These are phyloP conservation scores for Fusarium sp. DNA, from an alignment of 2,329 filamentous ascomycete species.

Conservation along the genomic window DNA sequence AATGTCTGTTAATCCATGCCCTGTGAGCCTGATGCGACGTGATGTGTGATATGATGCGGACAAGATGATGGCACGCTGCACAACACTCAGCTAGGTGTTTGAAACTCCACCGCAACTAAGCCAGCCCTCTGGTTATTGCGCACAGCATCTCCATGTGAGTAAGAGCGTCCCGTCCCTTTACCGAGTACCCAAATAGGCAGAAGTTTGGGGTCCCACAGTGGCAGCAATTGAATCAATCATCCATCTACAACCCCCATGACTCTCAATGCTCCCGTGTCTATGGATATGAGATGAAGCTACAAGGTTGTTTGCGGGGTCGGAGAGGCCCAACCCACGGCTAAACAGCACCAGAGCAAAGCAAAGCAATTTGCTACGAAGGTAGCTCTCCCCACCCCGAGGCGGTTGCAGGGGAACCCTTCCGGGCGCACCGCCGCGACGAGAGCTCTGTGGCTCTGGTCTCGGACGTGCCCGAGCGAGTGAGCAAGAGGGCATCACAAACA, in stretches of 20 bases:
- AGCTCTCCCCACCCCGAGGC: conserved; percentile 16
- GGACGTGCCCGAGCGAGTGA: conserved; percentile 18
- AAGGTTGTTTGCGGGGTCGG: conserved; percentile 34
- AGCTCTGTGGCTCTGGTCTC: conserved; percentile 12
- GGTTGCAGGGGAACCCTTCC: conserved; percentile 23
- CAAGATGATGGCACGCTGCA: conserved; percentile 22
- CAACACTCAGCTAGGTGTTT: conserved; percentile 9
- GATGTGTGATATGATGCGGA: conserved; percentile 24
- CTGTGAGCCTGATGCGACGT: conserved; percentile 26
- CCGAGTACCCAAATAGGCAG: conserved; percentile 9
- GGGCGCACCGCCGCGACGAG: background rate
- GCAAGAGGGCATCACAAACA: conserved; percentile 10
- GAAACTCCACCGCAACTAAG: conserved; percentile 27
- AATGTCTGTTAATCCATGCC: background rate
- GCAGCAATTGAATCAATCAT: conserved; percentile 8
- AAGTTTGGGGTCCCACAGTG: conserved; percentile 10
- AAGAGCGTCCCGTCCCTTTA: conserved; percentile 1
- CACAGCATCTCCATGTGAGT: background rate
- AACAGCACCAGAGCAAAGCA: conserved; percentile 9
- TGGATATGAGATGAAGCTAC: conserved; percentile 29
- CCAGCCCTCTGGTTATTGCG: background rate
- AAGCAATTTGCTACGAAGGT: conserved; percentile 31
- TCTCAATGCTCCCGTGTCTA: conserved; percentile 19
- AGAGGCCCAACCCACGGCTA: conserved; percentile 16
- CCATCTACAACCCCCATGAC: conserved; percentile 23